Evolutionary conservation across 1,284 basidiomycete species (phyloP).

Genomic region (Stereum hirsutum): DNA sequence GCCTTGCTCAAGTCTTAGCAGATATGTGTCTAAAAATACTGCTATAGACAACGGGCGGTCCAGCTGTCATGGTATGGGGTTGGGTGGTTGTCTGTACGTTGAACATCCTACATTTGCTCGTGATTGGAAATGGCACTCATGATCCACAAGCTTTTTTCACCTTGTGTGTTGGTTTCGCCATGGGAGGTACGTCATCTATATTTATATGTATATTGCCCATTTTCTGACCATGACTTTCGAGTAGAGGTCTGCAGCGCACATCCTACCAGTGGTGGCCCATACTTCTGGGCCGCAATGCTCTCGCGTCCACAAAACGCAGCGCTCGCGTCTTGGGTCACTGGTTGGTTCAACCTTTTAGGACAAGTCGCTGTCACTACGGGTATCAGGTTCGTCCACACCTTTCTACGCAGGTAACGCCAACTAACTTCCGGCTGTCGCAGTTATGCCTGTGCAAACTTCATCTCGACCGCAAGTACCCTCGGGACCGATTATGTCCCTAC

Average conservation of each 20-base stretch:
- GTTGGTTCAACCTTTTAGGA: slow-evolving; percentile 70
- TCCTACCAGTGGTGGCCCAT: slow-evolving; percentile 67
- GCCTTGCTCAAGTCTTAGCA: not conserved
- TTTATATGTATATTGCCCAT: not conserved
- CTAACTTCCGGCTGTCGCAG: slow-evolving; percentile 19
- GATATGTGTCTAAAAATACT: not conserved
- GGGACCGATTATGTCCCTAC: slow-evolving; percentile 48
- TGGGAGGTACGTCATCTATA: slow-evolving; percentile 43
- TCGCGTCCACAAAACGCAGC: slow-evolving; percentile 44
- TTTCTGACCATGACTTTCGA: not conserved
- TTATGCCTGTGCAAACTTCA: slow-evolving; percentile 61
- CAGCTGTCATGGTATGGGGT: slow-evolving; percentile 68
- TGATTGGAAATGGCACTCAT: no score
- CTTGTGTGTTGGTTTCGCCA: slow-evolving; percentile 55
- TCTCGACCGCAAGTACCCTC: slow-evolving; percentile 54
- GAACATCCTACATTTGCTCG: no score
- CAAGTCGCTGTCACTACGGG: slow-evolving; percentile 73
- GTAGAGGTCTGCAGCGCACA: slow-evolving; percentile 64
- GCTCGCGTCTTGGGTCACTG: slow-evolving; percentile 61
- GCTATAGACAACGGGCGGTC: slow-evolving; percentile 57
- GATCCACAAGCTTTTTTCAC: slow-evolving; percentile 52
- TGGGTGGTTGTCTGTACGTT: slow-evolving; percentile 55
- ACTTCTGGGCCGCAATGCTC: slow-evolving; percentile 71
- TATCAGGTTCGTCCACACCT: slow-evolving; percentile 35
- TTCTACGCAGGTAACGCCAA: not conserved